These are phyloP conservation scores for Heritiera fomes DNA, from an alignment of 345 rosid genomes.

Conservation along the genomic window DNA sequence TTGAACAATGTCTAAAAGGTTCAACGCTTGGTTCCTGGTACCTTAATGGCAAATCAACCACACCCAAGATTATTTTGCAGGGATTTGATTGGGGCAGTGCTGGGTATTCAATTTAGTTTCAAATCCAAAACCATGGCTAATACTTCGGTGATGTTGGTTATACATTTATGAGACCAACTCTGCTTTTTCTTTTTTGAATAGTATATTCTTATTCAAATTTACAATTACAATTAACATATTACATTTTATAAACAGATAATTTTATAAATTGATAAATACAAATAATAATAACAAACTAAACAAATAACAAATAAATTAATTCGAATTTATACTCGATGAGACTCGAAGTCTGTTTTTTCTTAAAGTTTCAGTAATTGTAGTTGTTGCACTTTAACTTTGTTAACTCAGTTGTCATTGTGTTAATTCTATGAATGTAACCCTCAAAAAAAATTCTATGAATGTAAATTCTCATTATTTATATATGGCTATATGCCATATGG, in stretches of 20 bases:
- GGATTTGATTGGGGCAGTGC: background rate
- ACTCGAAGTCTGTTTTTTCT: too few species aligned
- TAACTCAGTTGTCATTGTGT: background rate
- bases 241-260: too few species aligned
- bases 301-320: too few species aligned
- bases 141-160: too few species aligned
- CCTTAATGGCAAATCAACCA: background rate
- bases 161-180: background rate
- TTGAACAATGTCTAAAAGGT: background rate
- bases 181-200: too few species aligned
- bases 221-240: too few species aligned
- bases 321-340: too few species aligned
- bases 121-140: background rate
- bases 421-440: background rate
- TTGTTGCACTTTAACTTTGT: background rate
- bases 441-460: background rate
- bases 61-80: too few species aligned
- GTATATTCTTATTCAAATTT: too few species aligned
- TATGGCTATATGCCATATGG: background rate
- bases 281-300: too few species aligned
- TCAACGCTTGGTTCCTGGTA: background rate
- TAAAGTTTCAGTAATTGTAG: too few species aligned
- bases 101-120: background rate
- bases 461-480: background rate
- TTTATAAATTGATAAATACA: too few species aligned